Evolutionary conservation across 371 early-diverging fungal species (phyloP), one percentile per base, ranked within the genome.

Genomic region (Caulochytrium protostelioides): DNA sequence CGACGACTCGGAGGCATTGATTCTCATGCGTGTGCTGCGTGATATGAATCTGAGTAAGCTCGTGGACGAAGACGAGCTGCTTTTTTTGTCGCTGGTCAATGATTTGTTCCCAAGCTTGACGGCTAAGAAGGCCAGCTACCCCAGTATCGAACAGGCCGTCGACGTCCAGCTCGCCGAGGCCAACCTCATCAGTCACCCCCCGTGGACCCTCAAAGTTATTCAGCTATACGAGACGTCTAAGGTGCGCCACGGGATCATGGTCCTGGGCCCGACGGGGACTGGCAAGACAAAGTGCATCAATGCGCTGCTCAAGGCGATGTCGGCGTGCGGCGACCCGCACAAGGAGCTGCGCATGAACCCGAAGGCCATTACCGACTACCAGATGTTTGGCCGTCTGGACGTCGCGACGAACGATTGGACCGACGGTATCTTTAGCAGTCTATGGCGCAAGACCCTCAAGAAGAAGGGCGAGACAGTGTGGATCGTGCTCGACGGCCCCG

Each of bases 321-420:
- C 62, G 2, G 57, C 54, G 0, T 64, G 63, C 36, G 65, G 67
- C 3, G 68, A 70, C 23, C 61, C 60, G 10, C 72, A 73, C 53
- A 73, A 72, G 43, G 72, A 73, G 34, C 46, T 66, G 22, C 58
- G 68, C 3, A 72, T 72, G 66, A 65, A 65, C 38, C 70, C 70
- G 9, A 70, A 70, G 30, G 70, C 70, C 30, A 70, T 70, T 35
- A 62, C 63, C 1, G 70, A 70, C 38, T 70, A 57, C 42, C 64
- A 69, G 39, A 65, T 74, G 62, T 74, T 74, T 49, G 72, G 72
- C 9, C 43, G 57, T 9, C 50, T 62, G 17, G 70, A 72, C 43
- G 65, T 69, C n/a, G 55, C 65, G 6, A 72, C 67, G 29, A 69
- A 68, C 39, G 71, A 71, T 36, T 74, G 74, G 74, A 67, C 64